Percentiles rank a stretch among this genome's conserved stretches.
Evolutionary conservation across 441 rosid genomes (phyloP).

Genomic region (Gossypium schwendimanii): DNA sequence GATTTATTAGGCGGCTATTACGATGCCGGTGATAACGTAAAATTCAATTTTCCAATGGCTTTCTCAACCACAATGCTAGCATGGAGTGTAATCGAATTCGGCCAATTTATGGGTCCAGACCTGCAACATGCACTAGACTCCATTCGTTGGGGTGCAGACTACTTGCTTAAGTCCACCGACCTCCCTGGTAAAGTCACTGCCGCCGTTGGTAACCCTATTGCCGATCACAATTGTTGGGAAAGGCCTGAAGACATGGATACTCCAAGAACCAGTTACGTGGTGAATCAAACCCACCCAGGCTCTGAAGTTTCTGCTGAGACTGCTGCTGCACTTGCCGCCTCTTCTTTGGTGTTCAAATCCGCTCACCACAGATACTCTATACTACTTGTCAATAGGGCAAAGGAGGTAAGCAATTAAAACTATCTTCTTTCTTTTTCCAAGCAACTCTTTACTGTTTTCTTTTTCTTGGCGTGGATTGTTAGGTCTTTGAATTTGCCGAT

Average conservation of each 20-base stretch:
- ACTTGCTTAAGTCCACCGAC: conserved; percentile 18
- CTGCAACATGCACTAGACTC: conserved; percentile 18
- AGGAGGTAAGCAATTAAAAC: background rate
- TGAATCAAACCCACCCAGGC: conserved; percentile 29
- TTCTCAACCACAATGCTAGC: conserved; percentile 36
- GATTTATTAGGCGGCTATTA: conserved; percentile 40
- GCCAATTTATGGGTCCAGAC: conserved; percentile 25
- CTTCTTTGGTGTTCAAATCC: conserved; percentile 30
- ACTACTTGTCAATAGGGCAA: conserved; percentile 22
- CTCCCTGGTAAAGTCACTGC: conserved; percentile 11
- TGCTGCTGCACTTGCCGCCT: conserved; percentile 38
- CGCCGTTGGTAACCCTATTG: conserved; percentile 29
- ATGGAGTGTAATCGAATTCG: conserved; percentile 37
- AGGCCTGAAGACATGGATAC: conserved; percentile 47
- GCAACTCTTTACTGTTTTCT: background rate
- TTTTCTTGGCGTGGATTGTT: background rate
- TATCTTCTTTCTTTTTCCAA: background rate
- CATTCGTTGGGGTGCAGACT: conserved; percentile 33
- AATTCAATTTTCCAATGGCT: conserved; percentile 40
- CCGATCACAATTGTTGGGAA: conserved; percentile 40
- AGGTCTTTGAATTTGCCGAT: conserved; percentile 36
- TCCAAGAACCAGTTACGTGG: conserved; percentile 31
- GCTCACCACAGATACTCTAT: conserved; percentile 6
- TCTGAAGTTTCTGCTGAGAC: conserved; percentile 40
- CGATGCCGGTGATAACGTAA: conserved; percentile 41